Conservation (phyloP, 306 rosid genomes). For the Cucumis melo region DNA sequence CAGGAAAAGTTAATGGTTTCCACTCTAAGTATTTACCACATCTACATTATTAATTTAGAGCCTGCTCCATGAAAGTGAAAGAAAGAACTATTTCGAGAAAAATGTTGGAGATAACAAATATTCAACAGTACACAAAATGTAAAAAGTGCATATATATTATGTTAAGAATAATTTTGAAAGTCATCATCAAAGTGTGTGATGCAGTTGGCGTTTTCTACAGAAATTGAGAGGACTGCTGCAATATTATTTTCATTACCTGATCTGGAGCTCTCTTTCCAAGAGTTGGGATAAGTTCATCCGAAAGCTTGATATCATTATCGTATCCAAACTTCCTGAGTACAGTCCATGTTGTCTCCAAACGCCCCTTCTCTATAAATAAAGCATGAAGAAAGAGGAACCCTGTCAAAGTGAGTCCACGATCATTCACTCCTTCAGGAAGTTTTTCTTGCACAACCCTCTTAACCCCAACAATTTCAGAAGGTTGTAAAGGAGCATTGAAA, state of each 20-base stretch:
- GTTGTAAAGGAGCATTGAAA: constrained; percentile 95
- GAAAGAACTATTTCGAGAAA: background rate
- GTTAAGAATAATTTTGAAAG: background rate
- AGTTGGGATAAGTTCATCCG: constrained; percentile 70
- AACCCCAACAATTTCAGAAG: constrained; percentile 83
- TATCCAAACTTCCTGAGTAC: constrained; percentile 95
- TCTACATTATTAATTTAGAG: background rate
- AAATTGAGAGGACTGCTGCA: background rate
- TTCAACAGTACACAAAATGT: background rate
- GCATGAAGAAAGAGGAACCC: constrained; percentile 97
- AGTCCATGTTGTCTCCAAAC: constrained; percentile 97
- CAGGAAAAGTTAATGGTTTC: background rate
- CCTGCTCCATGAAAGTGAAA: background rate
- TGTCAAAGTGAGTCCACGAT: constrained; percentile 88
- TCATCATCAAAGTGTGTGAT: background rate
- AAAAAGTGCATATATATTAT: background rate
- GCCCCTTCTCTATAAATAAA: constrained; percentile 88
- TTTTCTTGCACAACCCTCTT: constrained; percentile 91
- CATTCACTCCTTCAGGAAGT: constrained; percentile 92
- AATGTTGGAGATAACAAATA: background rate
- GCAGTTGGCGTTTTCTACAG: background rate
- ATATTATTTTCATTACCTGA: constrained; percentile 40
- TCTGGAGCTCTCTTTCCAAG: constrained; percentile 51
- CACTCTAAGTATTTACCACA: background rate
- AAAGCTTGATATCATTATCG: constrained; percentile 80